These are phyloP conservation scores for Cladosporium halotolerans DNA, from an alignment of 2,329 filamentous ascomycete genomes.

Conservation along the genomic window DNA sequence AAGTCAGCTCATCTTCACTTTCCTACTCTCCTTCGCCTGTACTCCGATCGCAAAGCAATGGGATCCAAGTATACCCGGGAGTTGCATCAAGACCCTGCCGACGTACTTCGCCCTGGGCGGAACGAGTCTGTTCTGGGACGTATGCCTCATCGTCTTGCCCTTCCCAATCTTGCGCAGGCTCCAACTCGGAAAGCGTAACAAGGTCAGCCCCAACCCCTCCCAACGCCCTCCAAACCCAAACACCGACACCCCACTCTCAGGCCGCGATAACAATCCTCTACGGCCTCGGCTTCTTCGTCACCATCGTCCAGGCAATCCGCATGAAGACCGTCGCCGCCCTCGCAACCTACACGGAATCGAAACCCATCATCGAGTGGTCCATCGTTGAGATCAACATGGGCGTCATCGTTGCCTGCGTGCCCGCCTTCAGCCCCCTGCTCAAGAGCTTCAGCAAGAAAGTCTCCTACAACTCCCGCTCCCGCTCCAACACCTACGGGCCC, in stretches of 20 bases:
- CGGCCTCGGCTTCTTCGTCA: slow-evolving; percentile 47
- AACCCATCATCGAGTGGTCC: slow-evolving; percentile 41
- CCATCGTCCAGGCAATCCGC: slow-evolving; percentile 46
- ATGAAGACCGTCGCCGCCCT: slow-evolving; percentile 45
- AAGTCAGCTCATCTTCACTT: slow-evolving; percentile 14
- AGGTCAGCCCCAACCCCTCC: neutral
- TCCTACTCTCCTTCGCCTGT: slow-evolving; percentile 15
- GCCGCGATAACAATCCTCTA: slow-evolving; percentile 40
- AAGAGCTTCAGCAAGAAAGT: slow-evolving; percentile 5
- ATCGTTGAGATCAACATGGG: slow-evolving; percentile 42
- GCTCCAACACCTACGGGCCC: neutral
- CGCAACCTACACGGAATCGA: slow-evolving; percentile 41
- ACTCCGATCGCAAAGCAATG: slow-evolving; percentile 15
- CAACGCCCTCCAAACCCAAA: neutral
- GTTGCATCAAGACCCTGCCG: slow-evolving; percentile 13
- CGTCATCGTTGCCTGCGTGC: slow-evolving; percentile 36
- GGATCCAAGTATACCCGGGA: slow-evolving; percentile 12
- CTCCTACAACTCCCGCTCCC: slow-evolving; percentile 1
- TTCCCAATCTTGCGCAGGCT: slow-evolving; percentile 15
- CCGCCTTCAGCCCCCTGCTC: slow-evolving; percentile 38
- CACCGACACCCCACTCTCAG: slow-evolving; percentile 17
- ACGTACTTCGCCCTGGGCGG: slow-evolving; percentile 14
- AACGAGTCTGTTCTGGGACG: slow-evolving; percentile 14
- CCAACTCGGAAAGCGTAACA: slow-evolving; percentile 20
- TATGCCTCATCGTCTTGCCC: slow-evolving; percentile 15